These are phyloP conservation scores for Fennellomyces sp. DNA, from an alignment of 371 early-diverging fungal species.

Conservation along the genomic window DNA sequence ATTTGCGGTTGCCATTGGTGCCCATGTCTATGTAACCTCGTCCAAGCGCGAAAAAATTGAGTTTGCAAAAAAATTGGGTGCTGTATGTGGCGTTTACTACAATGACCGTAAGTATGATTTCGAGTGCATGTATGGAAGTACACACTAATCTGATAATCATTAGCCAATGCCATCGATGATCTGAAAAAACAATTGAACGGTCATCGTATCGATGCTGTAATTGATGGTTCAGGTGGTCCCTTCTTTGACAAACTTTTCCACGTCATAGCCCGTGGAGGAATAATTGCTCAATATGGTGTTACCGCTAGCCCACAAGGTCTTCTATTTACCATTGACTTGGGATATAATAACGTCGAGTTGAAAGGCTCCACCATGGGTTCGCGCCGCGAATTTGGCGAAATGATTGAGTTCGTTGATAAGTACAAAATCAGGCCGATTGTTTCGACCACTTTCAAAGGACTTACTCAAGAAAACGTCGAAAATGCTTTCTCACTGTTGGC, in stretches of 20 bases:
- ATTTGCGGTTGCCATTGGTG: constrained; percentile 70
- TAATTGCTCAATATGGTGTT: constrained; percentile 61
- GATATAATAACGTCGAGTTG: constrained; percentile 62
- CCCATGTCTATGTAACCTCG: constrained; percentile 75
- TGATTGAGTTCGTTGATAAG: constrained; percentile 61
- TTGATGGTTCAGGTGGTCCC: constrained; percentile 75
- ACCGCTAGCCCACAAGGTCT: constrained; percentile 50
- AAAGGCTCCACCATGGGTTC: constrained; percentile 73
- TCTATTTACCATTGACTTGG: constrained; percentile 47
- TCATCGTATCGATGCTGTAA: constrained; percentile 52
- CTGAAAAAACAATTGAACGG: constrained; percentile 49
- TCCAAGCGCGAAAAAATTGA: constrained; percentile 67
- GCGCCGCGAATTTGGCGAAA: constrained; percentile 61
- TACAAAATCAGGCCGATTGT: constrained; percentile 66
- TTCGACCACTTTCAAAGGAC: constrained; percentile 61
- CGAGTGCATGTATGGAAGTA: neutral
- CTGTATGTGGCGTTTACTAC: constrained; percentile 73
- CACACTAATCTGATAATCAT: constrained; percentile 25
- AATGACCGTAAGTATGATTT: constrained; percentile 50
- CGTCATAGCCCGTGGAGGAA: constrained; percentile 57
- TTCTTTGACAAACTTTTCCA: constrained; percentile 36
- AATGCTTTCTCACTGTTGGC: constrained; percentile 27
- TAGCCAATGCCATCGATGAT: constrained; percentile 56
- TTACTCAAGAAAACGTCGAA: constrained; percentile 43
- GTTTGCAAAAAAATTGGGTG: constrained; percentile 66